phyloP scores from a whole-genome alignment of 306 rosid genomes.

The Trifolium fragiferum region DNA sequence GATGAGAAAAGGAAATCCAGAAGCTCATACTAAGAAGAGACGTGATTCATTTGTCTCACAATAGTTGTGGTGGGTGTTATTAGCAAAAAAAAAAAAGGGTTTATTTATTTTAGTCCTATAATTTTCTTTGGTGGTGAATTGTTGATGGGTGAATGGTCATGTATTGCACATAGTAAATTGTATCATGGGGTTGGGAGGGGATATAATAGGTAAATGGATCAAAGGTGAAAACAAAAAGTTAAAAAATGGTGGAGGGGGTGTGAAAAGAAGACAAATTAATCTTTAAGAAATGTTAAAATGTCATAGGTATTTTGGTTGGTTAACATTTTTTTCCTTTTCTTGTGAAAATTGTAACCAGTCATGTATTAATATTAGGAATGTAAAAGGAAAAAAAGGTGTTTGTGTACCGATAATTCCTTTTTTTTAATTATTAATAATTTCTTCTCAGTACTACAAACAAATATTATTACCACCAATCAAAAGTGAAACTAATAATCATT shows the following conservation, averaged over 20 bases:
- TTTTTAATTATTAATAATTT: not conserved
- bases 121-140: conserved; percentile 21
- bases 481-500: too few species aligned
- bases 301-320: conserved; percentile 42
- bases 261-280: conserved; percentile 19
- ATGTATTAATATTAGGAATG: conserved; percentile 39
- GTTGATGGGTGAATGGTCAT: conserved; percentile 13
- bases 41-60: conserved; percentile 50
- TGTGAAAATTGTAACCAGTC: conserved; percentile 36
- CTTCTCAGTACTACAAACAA: conserved; percentile 1
- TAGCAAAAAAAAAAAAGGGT: not conserved
- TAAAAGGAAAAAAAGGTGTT: not conserved
- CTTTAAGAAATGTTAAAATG: conserved; percentile 32
- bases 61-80: not conserved
- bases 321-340: conserved; percentile 18
- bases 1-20: conserved; percentile 96
- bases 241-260: not conserved
- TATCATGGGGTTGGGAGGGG: conserved; percentile 28
- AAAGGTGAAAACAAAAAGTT: conserved; percentile 22
- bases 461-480: too few species aligned
- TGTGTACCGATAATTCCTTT: not conserved
- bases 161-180: not conserved
- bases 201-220: not conserved
- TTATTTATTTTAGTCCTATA: conserved; percentile 19
- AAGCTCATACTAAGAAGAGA: conserved; percentile 72